A percentile compares a stretch with the other conserved stretches of the same genome.
Evolutionary conservation across 345 rosid species (phyloP).

Genomic region (Arabidopsis suecica): DNA sequence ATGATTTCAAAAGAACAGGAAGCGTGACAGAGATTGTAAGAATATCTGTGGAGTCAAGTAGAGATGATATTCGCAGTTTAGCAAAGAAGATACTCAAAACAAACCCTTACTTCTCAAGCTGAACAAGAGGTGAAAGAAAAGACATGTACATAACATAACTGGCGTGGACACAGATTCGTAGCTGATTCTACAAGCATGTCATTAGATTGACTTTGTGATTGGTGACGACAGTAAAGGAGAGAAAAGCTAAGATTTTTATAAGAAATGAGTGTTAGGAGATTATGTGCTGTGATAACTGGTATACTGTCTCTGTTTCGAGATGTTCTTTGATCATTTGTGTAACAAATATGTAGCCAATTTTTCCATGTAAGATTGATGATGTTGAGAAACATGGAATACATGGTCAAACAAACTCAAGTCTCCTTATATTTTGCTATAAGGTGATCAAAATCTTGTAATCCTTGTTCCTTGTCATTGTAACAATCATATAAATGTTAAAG

Average conservation of each 20-base stretch:
- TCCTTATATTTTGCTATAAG: not conserved
- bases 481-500: slow-evolving; percentile 31
- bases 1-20: slow-evolving; percentile 65
- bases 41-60: slow-evolving; percentile 74
- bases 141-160: slow-evolving; percentile 46
- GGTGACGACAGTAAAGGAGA: slow-evolving; percentile 8
- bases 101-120: slow-evolving; percentile 51
- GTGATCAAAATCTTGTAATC: slow-evolving; percentile 5
- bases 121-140: slow-evolving; percentile 25
- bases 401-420: slow-evolving; percentile 21
- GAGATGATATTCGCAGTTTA: slow-evolving; percentile 87
- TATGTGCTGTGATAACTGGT: slow-evolving; percentile 19
- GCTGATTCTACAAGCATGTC: slow-evolving; percentile 33
- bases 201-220: slow-evolving; percentile 38
- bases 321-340: slow-evolving; percentile 29
- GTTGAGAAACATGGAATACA: slow-evolving; percentile 17
- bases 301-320: slow-evolving; percentile 1
- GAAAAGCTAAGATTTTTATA: slow-evolving; percentile 15
- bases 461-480: slow-evolving; percentile 13
- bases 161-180: slow-evolving; percentile 33
- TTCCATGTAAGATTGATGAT: slow-evolving; percentile 31
- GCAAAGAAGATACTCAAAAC: slow-evolving; percentile 80
- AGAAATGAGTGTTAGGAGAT: not conserved
- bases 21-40: slow-evolving; percentile 64
- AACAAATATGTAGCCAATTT: slow-evolving; percentile 9